Evolutionary conservation across 2,329 filamentous ascomycete species (phyloP), one percentile per base, ranked within the genome.

Genomic region (Trichocomaceae sp.): DNA sequence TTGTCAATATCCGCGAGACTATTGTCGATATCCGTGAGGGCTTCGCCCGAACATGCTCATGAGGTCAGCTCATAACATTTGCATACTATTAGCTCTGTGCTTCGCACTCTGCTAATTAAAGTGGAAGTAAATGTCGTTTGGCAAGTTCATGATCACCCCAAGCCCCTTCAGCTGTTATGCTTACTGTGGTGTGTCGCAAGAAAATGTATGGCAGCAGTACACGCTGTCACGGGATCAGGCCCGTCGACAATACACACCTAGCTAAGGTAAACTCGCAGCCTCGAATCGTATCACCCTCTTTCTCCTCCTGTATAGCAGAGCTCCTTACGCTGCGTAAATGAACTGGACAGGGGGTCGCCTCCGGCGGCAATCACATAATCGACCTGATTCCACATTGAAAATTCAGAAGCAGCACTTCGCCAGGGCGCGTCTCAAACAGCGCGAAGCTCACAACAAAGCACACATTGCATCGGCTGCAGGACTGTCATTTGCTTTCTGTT

Each of bases 341-440:
- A 75, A 75, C 54, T 75, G 74, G 73, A 75, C 70, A 22, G 72
- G 73, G 53, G 72, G 73, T 31, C 69, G 68, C 52, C 63, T 76
- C 22, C 67, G 68, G 49, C 72, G 72, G 37, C 68, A 74, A 60
- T 70, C 71, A 12, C 66, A 63, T 51, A 63, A 62, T 54, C 68
- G 61, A 37, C 57, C 64, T 42, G 62, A 63, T 41, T 59, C 59
- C 5, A 46, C 62, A 6, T 60, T 61, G 52, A 66, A 63, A 47
- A 55, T 56, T 31, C 66, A 69, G 60, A 70, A 62, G 54, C 64
- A 68, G 42, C 65, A 65, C 37, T 71, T 73, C 56, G 66, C 64
- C 39, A 70, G 65, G 55, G 63, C 64, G 8, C 64, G 44, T 54
- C 59, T 50, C 59, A 61, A 44, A 50, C 51, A 39, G 33, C 57